A percentile compares a stretch with the other conserved stretches of the same genome.
Evolutionary conservation across 2,329 filamentous ascomycete genomes (phyloP).

Genomic region (Aureobasidium sp.): DNA sequence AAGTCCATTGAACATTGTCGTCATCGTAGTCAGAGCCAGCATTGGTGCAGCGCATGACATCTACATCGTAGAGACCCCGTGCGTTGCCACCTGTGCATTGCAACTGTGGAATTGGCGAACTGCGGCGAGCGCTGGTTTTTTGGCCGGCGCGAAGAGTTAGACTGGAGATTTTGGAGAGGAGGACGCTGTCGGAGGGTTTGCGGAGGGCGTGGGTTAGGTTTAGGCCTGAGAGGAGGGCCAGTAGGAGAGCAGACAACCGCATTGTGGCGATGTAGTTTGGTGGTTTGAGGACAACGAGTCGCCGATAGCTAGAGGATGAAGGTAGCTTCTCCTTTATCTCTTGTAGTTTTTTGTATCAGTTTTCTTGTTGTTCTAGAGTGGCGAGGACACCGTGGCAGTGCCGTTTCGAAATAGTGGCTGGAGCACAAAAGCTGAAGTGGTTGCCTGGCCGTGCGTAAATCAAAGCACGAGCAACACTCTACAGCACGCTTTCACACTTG

Average conservation of each 20-base stretch:
- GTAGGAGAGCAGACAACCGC: constrained; percentile 2
- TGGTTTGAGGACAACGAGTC: not conserved
- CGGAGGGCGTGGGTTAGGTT: not conserved
- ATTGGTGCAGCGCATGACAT: constrained; percentile 85
- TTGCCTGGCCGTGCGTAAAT: constrained; percentile 11
- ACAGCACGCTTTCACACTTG: not conserved
- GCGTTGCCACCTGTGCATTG: constrained; percentile 61
- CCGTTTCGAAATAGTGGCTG: not conserved
- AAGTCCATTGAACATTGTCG: constrained; percentile 88
- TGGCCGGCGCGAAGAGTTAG: constrained; percentile 66
- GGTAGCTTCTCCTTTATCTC: not conserved
- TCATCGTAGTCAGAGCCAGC: constrained; percentile 67
- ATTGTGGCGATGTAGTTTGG: not conserved
- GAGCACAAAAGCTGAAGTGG: not conserved
- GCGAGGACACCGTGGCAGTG: constrained; percentile 12
- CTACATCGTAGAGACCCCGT: constrained; percentile 58
- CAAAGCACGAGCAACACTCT: not conserved
- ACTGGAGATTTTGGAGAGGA: constrained; percentile 60
- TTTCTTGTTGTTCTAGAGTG: not conserved
- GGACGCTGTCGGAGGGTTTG: constrained; percentile 39
- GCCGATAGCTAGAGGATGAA: not conserved
- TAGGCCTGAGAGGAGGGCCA: constrained; percentile 15
- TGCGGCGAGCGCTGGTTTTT: constrained; percentile 66
- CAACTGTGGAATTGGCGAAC: constrained; percentile 63
- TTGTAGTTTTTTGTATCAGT: not conserved